phyloP scores from a whole-genome alignment of 2,329 filamentous ascomycete genomes.

The Penicillium brevicompactum region DNA sequence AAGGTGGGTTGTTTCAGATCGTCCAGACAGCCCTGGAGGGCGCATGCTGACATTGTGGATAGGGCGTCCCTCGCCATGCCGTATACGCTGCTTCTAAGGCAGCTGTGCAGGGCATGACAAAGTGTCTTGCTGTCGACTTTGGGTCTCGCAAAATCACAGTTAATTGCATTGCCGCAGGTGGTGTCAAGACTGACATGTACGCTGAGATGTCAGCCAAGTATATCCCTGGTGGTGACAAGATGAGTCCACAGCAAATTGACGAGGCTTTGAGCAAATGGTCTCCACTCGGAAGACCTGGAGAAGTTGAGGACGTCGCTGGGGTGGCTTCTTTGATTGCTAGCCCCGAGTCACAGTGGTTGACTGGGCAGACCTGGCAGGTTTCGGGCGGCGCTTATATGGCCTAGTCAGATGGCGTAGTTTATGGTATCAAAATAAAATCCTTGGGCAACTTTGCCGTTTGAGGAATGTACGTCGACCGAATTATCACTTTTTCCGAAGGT shows the following conservation, averaged over 20 bases:
- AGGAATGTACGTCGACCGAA: too few species aligned
- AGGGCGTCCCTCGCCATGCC: conserved; percentile 24
- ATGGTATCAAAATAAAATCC: too few species aligned
- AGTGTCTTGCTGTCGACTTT: conserved; percentile 26
- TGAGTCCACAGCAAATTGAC: conserved; percentile 22
- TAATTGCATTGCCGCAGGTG: conserved; percentile 26
- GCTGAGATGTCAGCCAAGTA: conserved; percentile 22
- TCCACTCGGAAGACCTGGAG: conserved; percentile 19
- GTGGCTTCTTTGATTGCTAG: conserved; percentile 26
- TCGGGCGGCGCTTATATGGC: conserved; percentile 25
- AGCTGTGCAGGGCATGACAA: conserved; percentile 26
- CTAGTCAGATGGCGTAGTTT: neutral
- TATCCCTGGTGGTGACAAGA: conserved; percentile 21
- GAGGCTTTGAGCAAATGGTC: conserved; percentile 24
- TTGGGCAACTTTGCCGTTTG: too few species aligned
- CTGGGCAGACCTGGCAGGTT: conserved; percentile 27
- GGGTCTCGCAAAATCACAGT: conserved; percentile 24
- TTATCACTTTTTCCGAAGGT: too few species aligned
- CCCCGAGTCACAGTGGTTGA: conserved; percentile 26
- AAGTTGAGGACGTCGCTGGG: conserved; percentile 22
- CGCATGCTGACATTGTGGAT: neutral
- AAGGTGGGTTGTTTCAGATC: conserved; percentile 13
- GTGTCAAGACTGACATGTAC: conserved; percentile 29
- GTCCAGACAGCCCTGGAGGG: neutral
- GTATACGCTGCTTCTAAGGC: conserved; percentile 26